Conservation (phyloP, 1,284 basidiomycete species). For the Porodaedalea pini region DNA sequence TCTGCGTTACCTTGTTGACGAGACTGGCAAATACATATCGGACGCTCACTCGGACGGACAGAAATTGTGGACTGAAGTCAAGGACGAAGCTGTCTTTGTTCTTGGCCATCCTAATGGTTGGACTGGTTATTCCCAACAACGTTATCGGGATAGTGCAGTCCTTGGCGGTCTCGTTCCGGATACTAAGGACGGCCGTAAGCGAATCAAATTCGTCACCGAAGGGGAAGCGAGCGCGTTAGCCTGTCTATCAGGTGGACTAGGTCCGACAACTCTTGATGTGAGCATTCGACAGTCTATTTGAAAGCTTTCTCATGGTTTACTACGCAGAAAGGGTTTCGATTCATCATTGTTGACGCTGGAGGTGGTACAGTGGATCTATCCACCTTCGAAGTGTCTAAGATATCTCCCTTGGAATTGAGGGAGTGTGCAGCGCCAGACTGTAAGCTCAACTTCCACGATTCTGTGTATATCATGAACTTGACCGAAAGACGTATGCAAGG, state of each 20-base stretch:
- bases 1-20: slow-evolving; percentile 65
- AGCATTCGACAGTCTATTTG: not conserved
- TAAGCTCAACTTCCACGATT: slow-evolving; percentile 34
- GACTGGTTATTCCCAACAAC: slow-evolving; percentile 74
- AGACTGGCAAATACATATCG: slow-evolving; percentile 65
- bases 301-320: not conserved
- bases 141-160: slow-evolving; percentile 66
- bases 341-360: slow-evolving; percentile 73
- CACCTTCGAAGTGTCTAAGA: slow-evolving; percentile 65
- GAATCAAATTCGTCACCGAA: slow-evolving; percentile 73
- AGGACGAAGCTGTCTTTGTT: slow-evolving; percentile 64
- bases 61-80: slow-evolving; percentile 52
- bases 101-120: slow-evolving; percentile 76
- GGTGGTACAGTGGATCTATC: slow-evolving; percentile 77
- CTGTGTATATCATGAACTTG: slow-evolving; percentile 4
- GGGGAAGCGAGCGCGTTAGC: slow-evolving; percentile 74
- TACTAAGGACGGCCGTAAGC: slow-evolving; percentile 60
- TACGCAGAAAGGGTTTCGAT: slow-evolving; percentile 54
- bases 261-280: slow-evolving; percentile 41
- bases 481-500: slow-evolving; percentile 35
- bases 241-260: slow-evolving; percentile 39
- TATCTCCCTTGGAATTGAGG: slow-evolving; percentile 68
- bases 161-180: slow-evolving; percentile 64
- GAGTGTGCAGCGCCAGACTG: slow-evolving; percentile 79
- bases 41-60: slow-evolving; percentile 69